These are phyloP conservation scores for Fremontodendron californicum DNA, from an alignment of 345 rosid genomes.

Conservation along the genomic window DNA sequence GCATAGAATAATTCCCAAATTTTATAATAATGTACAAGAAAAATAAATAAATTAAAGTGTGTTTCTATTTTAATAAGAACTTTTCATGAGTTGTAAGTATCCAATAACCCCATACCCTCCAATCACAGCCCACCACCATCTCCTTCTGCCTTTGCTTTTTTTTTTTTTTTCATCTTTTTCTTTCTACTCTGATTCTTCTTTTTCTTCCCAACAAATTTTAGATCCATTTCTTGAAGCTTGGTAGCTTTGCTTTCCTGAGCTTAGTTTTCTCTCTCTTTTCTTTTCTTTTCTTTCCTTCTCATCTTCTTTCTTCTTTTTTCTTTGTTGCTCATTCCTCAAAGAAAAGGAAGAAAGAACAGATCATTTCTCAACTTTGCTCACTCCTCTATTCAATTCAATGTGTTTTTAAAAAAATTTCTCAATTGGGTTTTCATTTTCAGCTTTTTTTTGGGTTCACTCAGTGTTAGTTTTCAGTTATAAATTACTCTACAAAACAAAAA, in stretches of 20 bases:
- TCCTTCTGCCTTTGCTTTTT: conserved; percentile 22
- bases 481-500: background rate
- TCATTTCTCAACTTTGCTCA: conserved; percentile 23
- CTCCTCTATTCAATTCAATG: conserved; percentile 8
- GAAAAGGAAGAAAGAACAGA: conserved; percentile 22
- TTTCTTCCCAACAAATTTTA: conserved; percentile 2
- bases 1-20: too few species aligned
- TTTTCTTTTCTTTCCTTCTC: too few species aligned
- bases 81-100: conserved; percentile 42
- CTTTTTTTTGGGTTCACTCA: background rate
- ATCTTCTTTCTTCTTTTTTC: conserved; percentile 19
- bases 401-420: background rate
- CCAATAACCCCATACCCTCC: conserved; percentile 38
- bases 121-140: conserved; percentile 41
- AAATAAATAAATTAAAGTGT: background rate
- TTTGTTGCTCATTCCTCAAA: conserved; percentile 20
- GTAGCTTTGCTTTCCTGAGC: conserved; percentile 14
- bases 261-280: background rate
- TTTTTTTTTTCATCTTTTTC: too few species aligned
- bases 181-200: background rate
- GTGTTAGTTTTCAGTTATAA: conserved; percentile 10
- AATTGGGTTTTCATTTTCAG: conserved; percentile 16
- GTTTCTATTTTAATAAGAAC: conserved; percentile 24
- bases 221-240: conserved; percentile 35
- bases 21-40: too few species aligned